These are phyloP conservation scores for Zangia roseola DNA, from an alignment of 768 basidiomycete species.

Conservation along the genomic window DNA sequence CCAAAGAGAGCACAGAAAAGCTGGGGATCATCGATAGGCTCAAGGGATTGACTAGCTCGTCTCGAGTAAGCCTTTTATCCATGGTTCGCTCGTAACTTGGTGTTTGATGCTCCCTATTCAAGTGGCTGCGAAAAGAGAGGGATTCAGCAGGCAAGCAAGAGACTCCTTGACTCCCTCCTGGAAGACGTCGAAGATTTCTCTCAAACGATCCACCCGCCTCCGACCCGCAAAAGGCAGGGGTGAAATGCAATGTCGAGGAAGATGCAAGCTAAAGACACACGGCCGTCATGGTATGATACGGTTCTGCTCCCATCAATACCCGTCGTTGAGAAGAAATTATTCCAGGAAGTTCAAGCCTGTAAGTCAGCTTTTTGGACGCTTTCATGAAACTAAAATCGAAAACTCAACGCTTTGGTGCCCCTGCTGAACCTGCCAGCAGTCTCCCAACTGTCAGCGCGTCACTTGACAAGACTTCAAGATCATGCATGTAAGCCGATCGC, in stretches of 20 bases:
- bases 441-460: slow-evolving; percentile 5
- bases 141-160: slow-evolving; percentile 2
- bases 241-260: background rate
- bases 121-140: slow-evolving; percentile 15
- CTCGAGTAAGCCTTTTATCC: slow-evolving; percentile 1
- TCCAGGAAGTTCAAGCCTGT: slow-evolving; percentile 11
- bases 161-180: slow-evolving; percentile 6
- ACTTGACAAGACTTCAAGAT: slow-evolving; percentile 4
- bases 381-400: background rate
- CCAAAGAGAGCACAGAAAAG: no score
- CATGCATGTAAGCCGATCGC: slow-evolving; percentile 2
- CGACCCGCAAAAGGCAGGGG: background rate
- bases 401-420: background rate
- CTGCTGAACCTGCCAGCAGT: background rate
- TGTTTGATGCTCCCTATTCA: background rate
- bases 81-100: background rate
- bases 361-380: background rate
- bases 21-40: no score
- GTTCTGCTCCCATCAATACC: background rate
- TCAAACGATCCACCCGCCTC: background rate
- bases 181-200: slow-evolving; percentile 11
- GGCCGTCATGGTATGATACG: slow-evolving; percentile 1
- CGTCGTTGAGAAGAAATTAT: background rate
- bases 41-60: slow-evolving; percentile 11
- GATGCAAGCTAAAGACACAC: background rate